These are phyloP conservation scores for Fusarium brevicatenulatum DNA, from an alignment of 2,329 filamentous ascomycete species.

Conservation along the genomic window DNA sequence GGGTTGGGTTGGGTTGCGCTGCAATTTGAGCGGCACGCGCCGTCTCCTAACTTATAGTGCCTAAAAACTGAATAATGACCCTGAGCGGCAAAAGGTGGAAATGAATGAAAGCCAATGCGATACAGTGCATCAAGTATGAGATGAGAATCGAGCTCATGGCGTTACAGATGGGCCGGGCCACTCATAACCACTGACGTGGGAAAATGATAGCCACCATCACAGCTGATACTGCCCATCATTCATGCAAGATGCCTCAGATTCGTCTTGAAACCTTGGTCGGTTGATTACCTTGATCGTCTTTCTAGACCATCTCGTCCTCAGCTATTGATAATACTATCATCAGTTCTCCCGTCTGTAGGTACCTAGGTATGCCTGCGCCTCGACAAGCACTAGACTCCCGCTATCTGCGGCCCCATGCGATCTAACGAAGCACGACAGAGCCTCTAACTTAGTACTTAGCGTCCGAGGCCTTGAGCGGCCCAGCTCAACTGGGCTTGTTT, in stretches of 20 bases:
- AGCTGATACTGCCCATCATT: slow-evolving; percentile 5
- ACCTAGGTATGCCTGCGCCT: no score
- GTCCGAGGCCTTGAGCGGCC: slow-evolving; percentile 12
- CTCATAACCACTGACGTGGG: neutral
- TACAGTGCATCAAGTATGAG: slow-evolving; percentile 1
- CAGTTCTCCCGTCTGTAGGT: neutral
- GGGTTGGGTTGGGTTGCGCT: neutral
- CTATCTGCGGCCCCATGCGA: slow-evolving; percentile 21
- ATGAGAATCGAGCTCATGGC: slow-evolving; percentile 1
- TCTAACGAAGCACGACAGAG: slow-evolving; percentile 15
- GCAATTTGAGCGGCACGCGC: slow-evolving; percentile 3
- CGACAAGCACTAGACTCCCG: neutral
- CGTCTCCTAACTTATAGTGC: neutral
- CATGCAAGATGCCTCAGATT: slow-evolving; percentile 7
- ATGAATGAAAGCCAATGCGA: neutral
- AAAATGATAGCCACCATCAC: slow-evolving; percentile 12
- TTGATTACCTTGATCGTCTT: neutral
- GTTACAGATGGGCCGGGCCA: neutral
- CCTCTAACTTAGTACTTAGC: slow-evolving; percentile 23
- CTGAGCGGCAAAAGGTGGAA: neutral
- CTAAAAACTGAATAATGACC: neutral
- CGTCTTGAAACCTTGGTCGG: neutral
- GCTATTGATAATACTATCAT: neutral
- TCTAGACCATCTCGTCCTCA: neutral
- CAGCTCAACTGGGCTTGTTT: slow-evolving; percentile 30